phyloP scores from a whole-genome alignment of 192 early-diverging fungal species.

The Tieghemiomyces parasiticus region DNA sequence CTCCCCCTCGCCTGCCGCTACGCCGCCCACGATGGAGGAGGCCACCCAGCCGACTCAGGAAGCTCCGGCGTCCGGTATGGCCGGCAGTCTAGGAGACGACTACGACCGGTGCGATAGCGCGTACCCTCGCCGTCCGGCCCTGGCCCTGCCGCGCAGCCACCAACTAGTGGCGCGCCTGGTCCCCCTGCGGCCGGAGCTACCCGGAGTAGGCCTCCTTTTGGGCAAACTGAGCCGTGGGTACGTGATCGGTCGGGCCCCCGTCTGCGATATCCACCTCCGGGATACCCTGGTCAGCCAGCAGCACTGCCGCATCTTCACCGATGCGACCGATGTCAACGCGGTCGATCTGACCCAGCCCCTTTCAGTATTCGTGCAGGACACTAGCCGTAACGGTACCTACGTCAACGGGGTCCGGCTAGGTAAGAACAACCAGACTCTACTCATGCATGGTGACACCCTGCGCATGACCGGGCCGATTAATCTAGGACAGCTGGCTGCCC shows the following conservation, averaged over 20 bases:
- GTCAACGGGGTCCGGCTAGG: slow-evolving; percentile 25
- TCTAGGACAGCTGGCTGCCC: not conserved
- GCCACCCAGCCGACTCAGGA: not conserved
- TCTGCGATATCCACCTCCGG: not conserved
- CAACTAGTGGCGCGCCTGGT: slow-evolving; percentile 6
- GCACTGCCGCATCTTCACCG: slow-evolving; percentile 7
- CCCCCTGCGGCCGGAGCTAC: not conserved
- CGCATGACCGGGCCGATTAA: slow-evolving; percentile 13
- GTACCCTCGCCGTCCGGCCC: not conserved
- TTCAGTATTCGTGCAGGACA: not conserved
- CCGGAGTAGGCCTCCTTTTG: not conserved
- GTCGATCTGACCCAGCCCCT: not conserved
- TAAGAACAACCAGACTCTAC: slow-evolving; percentile 22
- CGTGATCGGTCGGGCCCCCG: not conserved
- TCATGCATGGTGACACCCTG: slow-evolving; percentile 26
- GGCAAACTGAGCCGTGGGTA: not conserved
- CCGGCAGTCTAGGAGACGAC: not conserved
- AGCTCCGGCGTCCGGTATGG: not conserved
- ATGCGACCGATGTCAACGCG: not conserved
- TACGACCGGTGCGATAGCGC: not conserved
- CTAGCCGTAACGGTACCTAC: slow-evolving; percentile 28
- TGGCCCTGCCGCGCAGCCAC: not conserved
- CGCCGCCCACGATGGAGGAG: too few species aligned
- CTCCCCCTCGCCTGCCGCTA: too few species aligned
- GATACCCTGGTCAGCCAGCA: not conserved